Evolutionary conservation across 495 filamentous ascomycete genomes (phyloP).

Genomic region (Durotheca rogersii): DNA sequence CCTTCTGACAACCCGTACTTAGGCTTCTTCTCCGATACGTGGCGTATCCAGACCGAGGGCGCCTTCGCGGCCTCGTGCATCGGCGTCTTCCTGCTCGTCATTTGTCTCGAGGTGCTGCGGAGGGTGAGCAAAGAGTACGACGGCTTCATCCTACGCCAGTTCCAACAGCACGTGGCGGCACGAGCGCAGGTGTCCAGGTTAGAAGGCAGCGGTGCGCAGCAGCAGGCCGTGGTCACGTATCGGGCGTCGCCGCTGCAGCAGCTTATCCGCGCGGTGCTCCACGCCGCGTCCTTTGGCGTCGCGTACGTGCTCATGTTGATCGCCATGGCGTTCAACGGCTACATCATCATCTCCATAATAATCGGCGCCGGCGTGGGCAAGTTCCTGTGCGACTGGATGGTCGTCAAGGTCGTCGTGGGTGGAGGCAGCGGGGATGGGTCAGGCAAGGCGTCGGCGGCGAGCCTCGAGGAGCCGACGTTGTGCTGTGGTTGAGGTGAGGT

Average conservation of each 20-base stretch:
- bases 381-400: conserved; percentile 48
- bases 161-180: conserved; percentile 38
- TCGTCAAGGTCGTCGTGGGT: conserved; percentile 24
- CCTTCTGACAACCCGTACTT: conserved; percentile 12
- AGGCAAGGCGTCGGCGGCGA: conserved; percentile 3
- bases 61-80: conserved; percentile 60
- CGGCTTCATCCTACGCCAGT: conserved; percentile 43
- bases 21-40: conserved; percentile 49
- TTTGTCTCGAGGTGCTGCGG: conserved; percentile 54
- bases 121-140: conserved; percentile 58
- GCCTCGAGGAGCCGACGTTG: conserved; percentile 30
- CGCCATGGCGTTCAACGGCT: conserved; percentile 58
- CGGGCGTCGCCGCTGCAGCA: conserved; percentile 52
- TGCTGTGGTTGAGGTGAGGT: conserved; percentile 32
- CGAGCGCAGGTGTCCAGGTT: conserved; percentile 23
- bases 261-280: conserved; percentile 47
- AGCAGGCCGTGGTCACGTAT: conserved; percentile 40
- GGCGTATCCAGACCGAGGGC: conserved; percentile 49
- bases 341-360: conserved; percentile 58
- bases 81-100: conserved; percentile 55
- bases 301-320: conserved; percentile 60
- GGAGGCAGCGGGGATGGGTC: conserved; percentile 6
- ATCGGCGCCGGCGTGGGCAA: conserved; percentile 53
- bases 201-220: no score
- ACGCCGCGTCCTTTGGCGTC: conserved; percentile 52